Evolutionary conservation across 2,329 filamentous ascomycete genomes (phyloP).

Genomic region (Macrophomina tecta): DNA sequence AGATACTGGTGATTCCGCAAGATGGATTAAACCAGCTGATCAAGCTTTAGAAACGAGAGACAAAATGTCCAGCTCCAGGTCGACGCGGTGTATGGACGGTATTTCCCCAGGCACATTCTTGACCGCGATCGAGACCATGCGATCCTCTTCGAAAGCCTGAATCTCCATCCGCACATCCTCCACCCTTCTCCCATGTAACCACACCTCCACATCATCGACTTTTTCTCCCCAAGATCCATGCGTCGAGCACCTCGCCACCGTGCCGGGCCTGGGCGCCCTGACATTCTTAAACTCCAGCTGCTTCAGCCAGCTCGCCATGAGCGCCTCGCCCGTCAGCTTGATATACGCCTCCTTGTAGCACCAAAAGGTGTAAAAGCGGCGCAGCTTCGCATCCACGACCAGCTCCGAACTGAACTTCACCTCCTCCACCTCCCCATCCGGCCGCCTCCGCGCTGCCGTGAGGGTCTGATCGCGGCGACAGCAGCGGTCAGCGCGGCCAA

Average conservation of each 20-base stretch:
- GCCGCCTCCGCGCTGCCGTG: conserved; percentile 41
- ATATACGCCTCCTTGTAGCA: conserved; percentile 81
- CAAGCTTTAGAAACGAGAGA: neutral
- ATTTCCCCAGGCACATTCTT: conserved; percentile 30
- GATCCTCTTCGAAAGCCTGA: conserved; percentile 63
- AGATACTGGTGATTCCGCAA: too few relatives aligned
- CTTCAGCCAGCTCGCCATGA: conserved; percentile 74
- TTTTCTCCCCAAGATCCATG: conserved; percentile 54
- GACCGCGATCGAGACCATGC: conserved; percentile 63
- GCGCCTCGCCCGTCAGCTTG: conserved; percentile 80
- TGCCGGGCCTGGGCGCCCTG: conserved; percentile 58
- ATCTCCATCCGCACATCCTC: conserved; percentile 63
- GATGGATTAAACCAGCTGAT: neutral
- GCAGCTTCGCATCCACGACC: conserved; percentile 66
- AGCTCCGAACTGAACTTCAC: conserved; percentile 49
- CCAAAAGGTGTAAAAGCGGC: conserved; percentile 79
- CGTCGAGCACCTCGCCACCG: conserved; percentile 50
- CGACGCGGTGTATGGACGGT: conserved; percentile 6
- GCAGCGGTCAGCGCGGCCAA: conserved; percentile 53
- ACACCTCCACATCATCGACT: conserved; percentile 57
- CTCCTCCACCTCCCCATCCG: conserved; percentile 40
- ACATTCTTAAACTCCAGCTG: conserved; percentile 73
- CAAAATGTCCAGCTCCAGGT: conserved; percentile 6
- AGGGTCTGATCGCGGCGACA: conserved; percentile 48
- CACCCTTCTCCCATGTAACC: conserved; percentile 54